These are phyloP conservation scores for Paspalum vaginatum DNA, from an alignment of 176 grass and related monocot genomes.

Conservation along the genomic window DNA sequence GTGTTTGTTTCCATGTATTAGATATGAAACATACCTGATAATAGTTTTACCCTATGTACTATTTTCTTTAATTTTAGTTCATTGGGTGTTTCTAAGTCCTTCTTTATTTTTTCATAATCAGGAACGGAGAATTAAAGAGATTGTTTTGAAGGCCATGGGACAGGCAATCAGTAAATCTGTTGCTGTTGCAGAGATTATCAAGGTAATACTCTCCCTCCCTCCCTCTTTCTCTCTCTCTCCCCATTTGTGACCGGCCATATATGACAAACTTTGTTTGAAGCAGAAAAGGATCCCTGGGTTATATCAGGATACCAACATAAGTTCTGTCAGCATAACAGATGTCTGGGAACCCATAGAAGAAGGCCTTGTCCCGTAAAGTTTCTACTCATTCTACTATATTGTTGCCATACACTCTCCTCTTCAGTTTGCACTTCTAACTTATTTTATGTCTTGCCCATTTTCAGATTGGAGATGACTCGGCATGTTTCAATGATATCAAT, in stretches of 20 bases:
- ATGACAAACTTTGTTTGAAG: constrained; percentile 43
- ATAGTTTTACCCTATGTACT: neutral
- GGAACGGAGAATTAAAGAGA: constrained; percentile 81
- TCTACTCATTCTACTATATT: constrained; percentile 24
- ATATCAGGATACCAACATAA: constrained; percentile 80
- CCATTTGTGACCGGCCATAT: constrained; percentile 10
- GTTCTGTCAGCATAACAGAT: constrained; percentile 95
- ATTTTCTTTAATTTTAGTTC: neutral
- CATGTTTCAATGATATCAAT: constrained; percentile 98
- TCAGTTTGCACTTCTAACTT: constrained; percentile 27
- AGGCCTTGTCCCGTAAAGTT: constrained; percentile 86
- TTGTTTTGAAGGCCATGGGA: constrained; percentile 97
- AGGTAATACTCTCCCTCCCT: constrained; percentile 52
- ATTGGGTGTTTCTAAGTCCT: neutral
- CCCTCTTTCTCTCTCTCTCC: constrained; percentile 24
- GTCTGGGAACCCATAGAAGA: constrained; percentile 99
- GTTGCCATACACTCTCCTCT: neutral
- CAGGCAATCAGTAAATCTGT: constrained; percentile 95
- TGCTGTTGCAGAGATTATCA: constrained; percentile 92
- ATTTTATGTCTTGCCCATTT: neutral
- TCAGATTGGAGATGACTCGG: constrained; percentile 81
- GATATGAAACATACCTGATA: neutral
- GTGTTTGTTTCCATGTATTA: neutral
- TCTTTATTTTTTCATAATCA: constrained; percentile 35
- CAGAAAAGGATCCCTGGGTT: constrained; percentile 81